phyloP scores from a whole-genome alignment of 2,329 filamentous ascomycete species.

The Claviceps capensis region DNA sequence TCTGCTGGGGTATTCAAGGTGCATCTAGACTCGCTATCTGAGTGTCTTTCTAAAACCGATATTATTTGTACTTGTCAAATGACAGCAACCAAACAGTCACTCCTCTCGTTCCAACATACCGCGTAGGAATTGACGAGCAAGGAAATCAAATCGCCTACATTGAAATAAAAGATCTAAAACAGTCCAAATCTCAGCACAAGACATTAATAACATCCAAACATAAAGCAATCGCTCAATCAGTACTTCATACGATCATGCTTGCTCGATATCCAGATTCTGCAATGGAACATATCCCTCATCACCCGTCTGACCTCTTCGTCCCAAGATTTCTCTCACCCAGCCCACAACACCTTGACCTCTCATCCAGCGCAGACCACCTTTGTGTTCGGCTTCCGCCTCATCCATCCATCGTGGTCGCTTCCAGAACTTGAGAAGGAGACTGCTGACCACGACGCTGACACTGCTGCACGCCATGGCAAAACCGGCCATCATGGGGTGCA shows the following conservation, averaged over 20 bases:
- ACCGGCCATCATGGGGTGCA: slow-evolving; percentile 89
- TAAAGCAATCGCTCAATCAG: neutral
- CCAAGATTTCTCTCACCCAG: slow-evolving; percentile 27
- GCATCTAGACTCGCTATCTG: too few relatives aligned
- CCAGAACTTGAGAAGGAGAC: slow-evolving; percentile 78
- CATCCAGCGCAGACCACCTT: slow-evolving; percentile 30
- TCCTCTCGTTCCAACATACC: too few relatives aligned
- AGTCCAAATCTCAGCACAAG: neutral
- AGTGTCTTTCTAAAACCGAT: too few relatives aligned
- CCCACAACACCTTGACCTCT: slow-evolving; percentile 29
- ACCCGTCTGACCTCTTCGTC: slow-evolving; percentile 24
- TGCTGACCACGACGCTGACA: slow-evolving; percentile 78
- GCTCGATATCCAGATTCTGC: slow-evolving; percentile 31
- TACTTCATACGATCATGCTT: neutral
- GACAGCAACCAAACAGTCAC: too few relatives aligned
- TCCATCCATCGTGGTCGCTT: slow-evolving; percentile 77
- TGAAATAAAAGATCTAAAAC: neutral
- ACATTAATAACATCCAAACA: neutral
- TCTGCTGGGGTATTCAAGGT: too few relatives aligned
- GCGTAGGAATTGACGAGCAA: neutral
- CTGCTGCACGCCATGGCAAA: slow-evolving; percentile 87
- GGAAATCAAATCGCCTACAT: neutral
- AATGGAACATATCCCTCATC: slow-evolving; percentile 48
- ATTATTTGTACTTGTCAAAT: too few relatives aligned
- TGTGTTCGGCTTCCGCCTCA: slow-evolving; percentile 48